Evolutionary conservation across 192 early-diverging fungal genomes (phyloP), one percentile per base, ranked within the genome.

Genomic region (Thamnidium elegans): DNA sequence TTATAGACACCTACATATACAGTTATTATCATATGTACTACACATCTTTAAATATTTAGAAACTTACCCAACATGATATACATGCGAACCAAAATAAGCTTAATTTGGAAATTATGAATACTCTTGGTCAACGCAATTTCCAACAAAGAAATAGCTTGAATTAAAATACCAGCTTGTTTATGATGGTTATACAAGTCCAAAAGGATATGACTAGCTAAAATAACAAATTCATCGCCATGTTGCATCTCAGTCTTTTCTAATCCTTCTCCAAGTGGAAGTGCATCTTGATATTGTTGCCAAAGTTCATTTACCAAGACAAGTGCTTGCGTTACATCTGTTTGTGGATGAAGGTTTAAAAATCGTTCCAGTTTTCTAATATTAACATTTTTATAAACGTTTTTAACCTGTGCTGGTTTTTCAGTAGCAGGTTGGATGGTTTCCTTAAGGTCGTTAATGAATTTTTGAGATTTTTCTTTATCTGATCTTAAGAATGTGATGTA

Each of bases 71-170:
- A 59, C 19, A 83, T 73, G 19, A 84, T 72, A 65, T 96, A 96
- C 7, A 98, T 58, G 20, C 93, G 87, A 44, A 94, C 87, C 19
- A 94, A 81, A n/a, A 90, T 75, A 19, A 98, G 82, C 70, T 90
- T 94, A 58, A 98, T 88, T 69, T 92, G 84, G 67, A 87, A 94
- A 70, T 89, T 93, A 75, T 84, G 80, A 48, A 82, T 84, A 80
- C 91, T 94, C 39, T 83, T 84, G 44, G 67, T 69, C 31, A 94
- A 73, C 0, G 90, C 92, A 7, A 77, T 77, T 70, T 96, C 94
- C 43, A 98, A 68, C 7, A 98, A 62, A 11, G 82, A 74, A 5
- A 88, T 70, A 0, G 88, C 82, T 48, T 78, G 78, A 44, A 83
- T 46, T 7, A 76, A 23, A 11, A 77, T 31, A 31, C 62, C 68